Percentiles rank a stretch among this genome's conserved stretches.
phyloP scores from a whole-genome alignment of 208 protist genomes.

The Trichomonas gallinae region DNA sequence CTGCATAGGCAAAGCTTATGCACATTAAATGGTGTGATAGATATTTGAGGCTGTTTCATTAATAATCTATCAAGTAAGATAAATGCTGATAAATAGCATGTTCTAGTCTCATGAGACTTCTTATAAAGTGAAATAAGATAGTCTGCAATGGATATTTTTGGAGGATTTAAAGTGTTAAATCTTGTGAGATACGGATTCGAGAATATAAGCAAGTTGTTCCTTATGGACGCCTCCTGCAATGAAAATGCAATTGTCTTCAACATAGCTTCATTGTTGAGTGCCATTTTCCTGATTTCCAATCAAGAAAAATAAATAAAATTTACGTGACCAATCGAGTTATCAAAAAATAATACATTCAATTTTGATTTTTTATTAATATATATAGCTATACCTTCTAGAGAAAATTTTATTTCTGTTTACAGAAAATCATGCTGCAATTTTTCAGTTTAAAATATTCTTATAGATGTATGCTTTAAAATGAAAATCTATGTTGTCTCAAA shows the following conservation, averaged over 20 bases:
- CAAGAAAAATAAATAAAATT: no score
- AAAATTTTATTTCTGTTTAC: no score
- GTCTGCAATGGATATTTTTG: not conserved
- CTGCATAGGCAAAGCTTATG: not conserved
- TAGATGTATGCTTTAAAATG: no score
- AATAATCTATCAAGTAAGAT: not conserved
- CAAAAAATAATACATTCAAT: no score
- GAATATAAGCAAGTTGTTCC: not conserved
- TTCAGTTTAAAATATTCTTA: no score
- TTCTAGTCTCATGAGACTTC: not conserved
- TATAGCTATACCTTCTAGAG: no score
- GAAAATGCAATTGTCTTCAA: not conserved
- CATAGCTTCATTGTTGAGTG: not conserved
- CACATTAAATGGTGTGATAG: not conserved
- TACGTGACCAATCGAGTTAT: no score
- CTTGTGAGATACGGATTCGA: not conserved
- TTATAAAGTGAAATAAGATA: not conserved
- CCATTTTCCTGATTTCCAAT: not conserved
- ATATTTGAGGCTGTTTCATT: not conserved
- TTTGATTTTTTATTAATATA: no score
- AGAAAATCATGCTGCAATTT: no score
- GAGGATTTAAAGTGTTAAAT: not conserved
- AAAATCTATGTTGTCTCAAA: no score
- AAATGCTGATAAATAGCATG: not conserved
- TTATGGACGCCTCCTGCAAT: not conserved